phyloP scores from a whole-genome alignment of 192 early-diverging fungal species.

The Geranomyces michiganensis region DNA sequence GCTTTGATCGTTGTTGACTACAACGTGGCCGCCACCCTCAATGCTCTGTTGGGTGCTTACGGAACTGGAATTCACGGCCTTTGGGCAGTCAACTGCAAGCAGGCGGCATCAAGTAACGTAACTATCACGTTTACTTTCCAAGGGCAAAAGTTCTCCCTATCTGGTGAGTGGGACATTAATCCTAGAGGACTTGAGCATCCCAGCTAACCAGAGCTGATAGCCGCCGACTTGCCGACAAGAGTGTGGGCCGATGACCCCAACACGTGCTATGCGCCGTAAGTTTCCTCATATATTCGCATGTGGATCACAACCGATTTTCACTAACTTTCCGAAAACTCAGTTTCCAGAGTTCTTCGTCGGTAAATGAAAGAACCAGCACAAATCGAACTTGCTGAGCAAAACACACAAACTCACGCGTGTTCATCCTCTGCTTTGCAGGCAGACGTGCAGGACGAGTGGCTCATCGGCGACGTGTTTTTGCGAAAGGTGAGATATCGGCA shows the following conservation, averaged over 20 bases:
- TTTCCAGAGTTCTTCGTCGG: too few species aligned
- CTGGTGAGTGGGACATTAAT: slow-evolving; percentile 11
- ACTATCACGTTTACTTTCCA: slow-evolving; percentile 25
- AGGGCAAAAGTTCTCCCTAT: slow-evolving; percentile 19
- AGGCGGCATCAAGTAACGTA: not conserved
- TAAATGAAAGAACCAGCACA: not conserved
- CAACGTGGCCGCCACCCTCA: slow-evolving; percentile 16
- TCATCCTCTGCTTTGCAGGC: not conserved
- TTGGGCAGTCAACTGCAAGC: slow-evolving; percentile 25
- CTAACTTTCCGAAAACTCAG: too few species aligned
- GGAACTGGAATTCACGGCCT: slow-evolving; percentile 18
- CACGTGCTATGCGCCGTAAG: slow-evolving; percentile 30
- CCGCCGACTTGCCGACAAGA: slow-evolving; percentile 22
- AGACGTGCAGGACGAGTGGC: slow-evolving; percentile 21
- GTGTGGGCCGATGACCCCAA: slow-evolving; percentile 28
- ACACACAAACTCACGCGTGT: not conserved
- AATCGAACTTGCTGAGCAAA: too few species aligned
- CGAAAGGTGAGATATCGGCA: slow-evolving; percentile 36
- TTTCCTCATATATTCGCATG: too few species aligned
- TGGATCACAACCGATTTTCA: too few species aligned
- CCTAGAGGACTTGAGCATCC: too few species aligned
- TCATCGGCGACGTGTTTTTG: slow-evolving; percentile 36
- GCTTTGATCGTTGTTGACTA: slow-evolving; percentile 31
- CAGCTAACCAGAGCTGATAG: slow-evolving; percentile 12
- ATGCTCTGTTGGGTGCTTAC: slow-evolving; percentile 15